Base-by-base conservation (phyloP, 345 rosid species). In the Aquilaria yunnanensis region DNA sequence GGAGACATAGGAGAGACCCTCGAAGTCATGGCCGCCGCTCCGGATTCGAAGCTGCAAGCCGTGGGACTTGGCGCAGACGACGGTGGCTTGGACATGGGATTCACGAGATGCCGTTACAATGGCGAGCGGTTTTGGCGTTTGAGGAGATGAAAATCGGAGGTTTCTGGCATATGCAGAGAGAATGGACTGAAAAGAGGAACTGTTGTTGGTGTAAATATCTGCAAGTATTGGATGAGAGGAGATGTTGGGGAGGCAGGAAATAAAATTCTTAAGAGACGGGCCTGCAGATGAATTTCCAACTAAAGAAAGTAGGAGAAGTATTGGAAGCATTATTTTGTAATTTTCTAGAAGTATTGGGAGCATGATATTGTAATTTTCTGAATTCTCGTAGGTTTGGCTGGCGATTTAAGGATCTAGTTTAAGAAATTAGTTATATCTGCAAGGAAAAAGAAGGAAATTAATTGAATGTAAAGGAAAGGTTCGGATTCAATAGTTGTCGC, bases 11-110 rank as follows among this genome's bases (percentile, higher is more conserved):
- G 92, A 85, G 47, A 83, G 41, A 6, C 85, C 92, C 7, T 83
- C 96, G 14, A 75, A 84, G 59, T 87, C 94, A 48, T 82, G 90
- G 54, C 95, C 95, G 0, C 96, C 96, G 41, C 92, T 83, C 1
- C 92, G 76, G 53, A 83, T 78, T 16, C 78, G 71, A 14, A 88
- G 59, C 56, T 80, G 79, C 30, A 80, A 66, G 51, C 62, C 59
- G 14, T 56, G 63, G 12, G 49, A 62, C 37, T 72, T 72, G 59
- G 81, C 55, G 59, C 89, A 81, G 52, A 69, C 45, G 51, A 88
- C 62, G 41, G 89, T 50, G 0, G 82, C 87, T 34, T 72, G 83
- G 59, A 85, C 70, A 54, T 83, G 89, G 60, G 79, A 68, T 2
- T 63, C 77, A 13, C 66, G 73, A 0, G 47, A 49, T 0, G 88